Evolutionary conservation across 306 rosid species (phyloP).

Genomic region (Comarum palustre): DNA sequence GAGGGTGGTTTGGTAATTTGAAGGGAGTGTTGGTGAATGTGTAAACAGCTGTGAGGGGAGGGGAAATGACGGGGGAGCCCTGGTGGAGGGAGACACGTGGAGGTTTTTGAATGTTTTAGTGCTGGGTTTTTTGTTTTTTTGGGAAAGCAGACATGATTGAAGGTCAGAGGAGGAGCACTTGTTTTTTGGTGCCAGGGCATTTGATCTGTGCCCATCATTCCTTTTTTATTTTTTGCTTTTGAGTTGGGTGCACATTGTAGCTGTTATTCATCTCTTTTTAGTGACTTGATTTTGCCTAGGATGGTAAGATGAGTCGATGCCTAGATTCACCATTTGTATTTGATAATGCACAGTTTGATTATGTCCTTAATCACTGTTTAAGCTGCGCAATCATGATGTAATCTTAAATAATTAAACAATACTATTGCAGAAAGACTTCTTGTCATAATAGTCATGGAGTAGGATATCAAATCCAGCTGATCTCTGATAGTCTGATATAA

Average conservation of each 20-base stretch:
- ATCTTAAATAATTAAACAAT: background rate
- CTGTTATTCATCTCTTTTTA: background rate
- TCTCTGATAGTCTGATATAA: background rate
- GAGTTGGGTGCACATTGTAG: background rate
- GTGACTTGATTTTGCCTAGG: background rate
- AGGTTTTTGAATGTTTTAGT: background rate
- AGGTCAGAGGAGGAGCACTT: background rate
- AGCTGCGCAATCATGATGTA: background rate
- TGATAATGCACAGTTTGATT: background rate
- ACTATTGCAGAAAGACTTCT: background rate
- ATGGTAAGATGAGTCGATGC: background rate
- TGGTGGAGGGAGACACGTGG: constrained; percentile 12
- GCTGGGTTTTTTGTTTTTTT: background rate
- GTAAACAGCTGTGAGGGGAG: constrained; percentile 27
- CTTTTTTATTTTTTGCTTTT: background rate
- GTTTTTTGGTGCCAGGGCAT: constrained; percentile 25
- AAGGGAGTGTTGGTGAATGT: constrained; percentile 23
- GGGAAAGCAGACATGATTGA: constrained; percentile 11
- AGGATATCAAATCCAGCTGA: too few species aligned
- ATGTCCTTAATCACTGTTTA: background rate
- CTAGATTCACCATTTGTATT: background rate
- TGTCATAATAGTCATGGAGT: background rate
- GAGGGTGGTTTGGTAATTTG: constrained; percentile 12
- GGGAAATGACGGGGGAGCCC: constrained; percentile 19
- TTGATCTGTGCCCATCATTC: constrained; percentile 10